Base-by-base conservation (phyloP, 2,329 filamentous ascomycete species). In the Xylaria sp. region DNA sequence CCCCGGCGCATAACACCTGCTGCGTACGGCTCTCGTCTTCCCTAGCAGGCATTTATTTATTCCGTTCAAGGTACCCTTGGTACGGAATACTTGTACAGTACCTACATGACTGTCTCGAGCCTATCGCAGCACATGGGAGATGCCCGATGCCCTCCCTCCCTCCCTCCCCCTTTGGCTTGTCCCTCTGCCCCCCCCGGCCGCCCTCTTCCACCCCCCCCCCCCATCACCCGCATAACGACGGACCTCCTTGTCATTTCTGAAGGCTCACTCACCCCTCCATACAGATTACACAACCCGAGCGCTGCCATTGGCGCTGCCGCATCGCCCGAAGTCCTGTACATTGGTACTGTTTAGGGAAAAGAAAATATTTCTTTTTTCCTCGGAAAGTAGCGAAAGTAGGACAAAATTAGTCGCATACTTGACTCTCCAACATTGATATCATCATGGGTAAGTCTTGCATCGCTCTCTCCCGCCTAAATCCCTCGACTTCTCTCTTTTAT, bases 181-280 rank as follows among this genome's bases (percentile, higher is more conserved):
- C 58, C 56, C 48, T 57, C 57, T 57, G 55, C 39, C 61, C 51
- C 56, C 56, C 52, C 54, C 57, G 23, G 23, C 44, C 52, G 48
- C 30, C 44, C 42, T 44, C 48, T 55, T 51, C 58, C 56, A 49
- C 53, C 57, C 58, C 55, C 42, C 59, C 49, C 56, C 52, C 54
- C 57, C 53, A 58, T 59, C 53, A 59, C 64, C 65, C 63, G 63
- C 63, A 64, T 65, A 61, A 66, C 64, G 61, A 53, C 61, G 62
- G 59, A 13, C 49, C 59, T 69, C 68, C 67, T 69, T 67, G 68
- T 69, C 68, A 64, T 66, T 64, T 63, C 61, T 61, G 59, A 68
- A 69, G 52, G 65, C 68, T 70, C 64, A 66, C 68, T 67, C 67
- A 67, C 67, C 69, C 68, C 67, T 66, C 62, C 57, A 60, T 68